Evolutionary conservation across 2,329 filamentous ascomycete genomes (phyloP).

Genomic region (Cladosporium sphaerospermum): DNA sequence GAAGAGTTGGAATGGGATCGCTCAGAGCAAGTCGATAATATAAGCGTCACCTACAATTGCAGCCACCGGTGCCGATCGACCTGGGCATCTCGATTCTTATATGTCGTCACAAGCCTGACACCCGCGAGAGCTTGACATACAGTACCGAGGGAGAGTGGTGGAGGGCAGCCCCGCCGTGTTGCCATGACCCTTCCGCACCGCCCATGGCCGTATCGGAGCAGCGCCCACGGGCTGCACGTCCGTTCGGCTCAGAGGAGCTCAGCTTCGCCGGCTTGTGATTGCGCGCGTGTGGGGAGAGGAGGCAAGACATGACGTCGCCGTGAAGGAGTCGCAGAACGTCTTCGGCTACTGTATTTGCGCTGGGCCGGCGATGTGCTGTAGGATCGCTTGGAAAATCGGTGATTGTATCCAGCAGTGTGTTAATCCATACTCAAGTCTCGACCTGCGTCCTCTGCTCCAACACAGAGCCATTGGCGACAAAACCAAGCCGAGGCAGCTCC

Average conservation of each 20-base stretch:
- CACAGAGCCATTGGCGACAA: too few relatives aligned
- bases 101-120: constrained; percentile 10
- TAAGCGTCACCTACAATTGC: background rate
- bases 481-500: too few relatives aligned
- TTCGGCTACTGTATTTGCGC: background rate
- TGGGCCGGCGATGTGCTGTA: background rate
- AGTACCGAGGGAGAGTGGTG: constrained; percentile 6
- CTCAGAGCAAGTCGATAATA: background rate
- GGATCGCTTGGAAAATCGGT: too few relatives aligned
- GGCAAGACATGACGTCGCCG: constrained; percentile 1
- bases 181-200: constrained; percentile 4
- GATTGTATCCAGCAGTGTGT: background rate
- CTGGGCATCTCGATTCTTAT: constrained; percentile 9
- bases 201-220: constrained; percentile 8
- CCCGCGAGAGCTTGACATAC: constrained; percentile 1
- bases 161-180: constrained; percentile 5
- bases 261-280: constrained; percentile 10
- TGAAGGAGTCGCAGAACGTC: background rate
- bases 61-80: background rate
- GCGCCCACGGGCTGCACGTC: background rate
- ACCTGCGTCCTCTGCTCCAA: too few relatives aligned
- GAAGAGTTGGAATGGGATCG: background rate
- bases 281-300: background rate
- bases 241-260: constrained; percentile 10
- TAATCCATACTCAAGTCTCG: background rate